Percentiles rank a stretch among this genome's conserved stretches.
Conservation (phyloP, 768 basidiomycete species). For the Podaxis sp. region DNA sequence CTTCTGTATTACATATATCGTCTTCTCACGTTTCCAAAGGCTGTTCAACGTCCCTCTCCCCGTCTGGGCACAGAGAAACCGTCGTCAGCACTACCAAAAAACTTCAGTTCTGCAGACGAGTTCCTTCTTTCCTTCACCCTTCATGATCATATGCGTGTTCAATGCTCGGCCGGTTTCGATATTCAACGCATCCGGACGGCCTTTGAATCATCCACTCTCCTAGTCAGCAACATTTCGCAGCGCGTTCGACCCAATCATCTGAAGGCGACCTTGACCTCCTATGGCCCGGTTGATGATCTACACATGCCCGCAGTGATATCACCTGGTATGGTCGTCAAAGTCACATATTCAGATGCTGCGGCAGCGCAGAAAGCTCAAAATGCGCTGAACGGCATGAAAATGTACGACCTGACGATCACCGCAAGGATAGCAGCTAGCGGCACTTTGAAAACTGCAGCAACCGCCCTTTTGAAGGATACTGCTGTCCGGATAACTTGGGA, state of each 20-base stretch:
- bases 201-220: conserved; percentile 66
- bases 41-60: neutral
- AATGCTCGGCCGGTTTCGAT: conserved; percentile 66
- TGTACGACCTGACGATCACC: conserved; percentile 38
- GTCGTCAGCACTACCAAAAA: neutral
- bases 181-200: conserved; percentile 48
- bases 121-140: conserved; percentile 28
- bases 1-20: neutral
- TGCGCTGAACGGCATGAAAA: conserved; percentile 43
- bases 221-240: conserved; percentile 48
- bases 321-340: conserved; percentile 32
- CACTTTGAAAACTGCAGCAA: conserved; percentile 23
- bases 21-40: conserved; percentile 2
- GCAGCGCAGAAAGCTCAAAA: conserved; percentile 55
- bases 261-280: conserved; percentile 35
- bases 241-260: conserved; percentile 34
- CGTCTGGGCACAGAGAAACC: neutral
- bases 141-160: conserved; percentile 54
- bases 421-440: conserved; percentile 47
- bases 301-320: conserved; percentile 22
- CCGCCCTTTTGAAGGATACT: conserved; percentile 47
- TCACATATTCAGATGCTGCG: conserved; percentile 44
- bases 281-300: conserved; percentile 46
- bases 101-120: neutral
- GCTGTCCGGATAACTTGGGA: conserved; percentile 60